Evolutionary conservation across 208 protist genomes (phyloP).

Genomic region (Herpetomonas tarakana): DNA sequence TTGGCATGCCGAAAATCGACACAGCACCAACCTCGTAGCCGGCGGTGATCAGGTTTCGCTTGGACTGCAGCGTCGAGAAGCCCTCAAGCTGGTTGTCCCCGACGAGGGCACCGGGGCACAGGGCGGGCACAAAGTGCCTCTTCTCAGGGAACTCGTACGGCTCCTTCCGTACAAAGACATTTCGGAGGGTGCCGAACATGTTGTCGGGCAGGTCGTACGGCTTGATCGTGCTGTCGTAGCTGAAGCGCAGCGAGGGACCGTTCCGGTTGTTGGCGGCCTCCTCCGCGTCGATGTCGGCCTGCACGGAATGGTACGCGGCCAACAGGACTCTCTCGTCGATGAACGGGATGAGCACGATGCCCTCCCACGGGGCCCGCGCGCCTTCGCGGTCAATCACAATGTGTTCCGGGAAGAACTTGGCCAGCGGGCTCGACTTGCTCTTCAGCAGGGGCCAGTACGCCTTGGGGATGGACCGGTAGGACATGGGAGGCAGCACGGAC

Average conservation of each 20-base stretch:
- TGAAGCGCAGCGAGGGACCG: conserved; percentile 58
- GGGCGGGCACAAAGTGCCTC: conserved; percentile 44
- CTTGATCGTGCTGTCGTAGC: conserved; percentile 55
- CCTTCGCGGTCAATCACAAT: conserved; percentile 89
- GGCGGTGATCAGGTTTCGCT: conserved; percentile 40
- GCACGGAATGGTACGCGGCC: conserved; percentile 74
- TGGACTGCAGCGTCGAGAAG: conserved; percentile 74
- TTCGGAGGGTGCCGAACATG: conserved; percentile 57
- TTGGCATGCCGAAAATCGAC: conserved; percentile 71
- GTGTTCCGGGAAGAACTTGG: conserved; percentile 79
- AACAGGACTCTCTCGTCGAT: conserved; percentile 80
- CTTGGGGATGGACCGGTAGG: conserved; percentile 83
- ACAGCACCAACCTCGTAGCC: conserved; percentile 58
- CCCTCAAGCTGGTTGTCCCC: conserved; percentile 66
- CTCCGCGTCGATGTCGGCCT: conserved; percentile 54
- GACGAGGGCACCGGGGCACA: conserved; percentile 59
- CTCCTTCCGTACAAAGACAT: conserved; percentile 48
- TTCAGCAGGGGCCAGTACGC: conserved; percentile 86
- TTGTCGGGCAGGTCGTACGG: conserved; percentile 44
- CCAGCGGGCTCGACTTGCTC: conserved; percentile 65
- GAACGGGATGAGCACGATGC: conserved; percentile 91
- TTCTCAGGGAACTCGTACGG: conserved; percentile 52
- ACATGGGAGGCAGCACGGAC: conserved; percentile 96
- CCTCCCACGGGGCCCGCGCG: conserved; percentile 85
- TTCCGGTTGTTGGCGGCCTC: conserved; percentile 67